These are phyloP conservation scores for Coniochaeta pulveracea DNA, from an alignment of 2,329 filamentous ascomycete genomes.

Conservation along the genomic window DNA sequence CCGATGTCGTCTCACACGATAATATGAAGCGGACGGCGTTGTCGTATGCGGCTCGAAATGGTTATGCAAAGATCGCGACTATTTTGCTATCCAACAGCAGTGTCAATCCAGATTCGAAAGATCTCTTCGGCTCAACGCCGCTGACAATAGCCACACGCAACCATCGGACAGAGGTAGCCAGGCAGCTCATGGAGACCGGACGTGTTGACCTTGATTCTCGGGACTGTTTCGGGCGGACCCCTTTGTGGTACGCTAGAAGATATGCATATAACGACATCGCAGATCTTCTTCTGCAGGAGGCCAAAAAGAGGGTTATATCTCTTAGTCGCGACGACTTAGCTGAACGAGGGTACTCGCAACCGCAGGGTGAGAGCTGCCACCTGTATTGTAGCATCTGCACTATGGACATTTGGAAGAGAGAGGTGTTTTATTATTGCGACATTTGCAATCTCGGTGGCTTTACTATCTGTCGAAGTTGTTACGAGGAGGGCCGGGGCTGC, in stretches of 20 bases:
- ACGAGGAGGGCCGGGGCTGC: not conserved
- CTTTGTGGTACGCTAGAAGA: constrained; percentile 1
- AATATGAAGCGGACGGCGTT: too few species aligned
- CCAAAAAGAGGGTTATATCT: not conserved
- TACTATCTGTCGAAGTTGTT: not conserved
- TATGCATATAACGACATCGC: not conserved
- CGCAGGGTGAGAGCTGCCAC: not conserved
- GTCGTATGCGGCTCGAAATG: too few species aligned
- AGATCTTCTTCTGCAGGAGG: not conserved
- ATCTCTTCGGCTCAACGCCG: not conserved
- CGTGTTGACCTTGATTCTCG: not conserved
- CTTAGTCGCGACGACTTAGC: not conserved
- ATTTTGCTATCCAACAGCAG: too few species aligned
- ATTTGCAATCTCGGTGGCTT: not conserved
- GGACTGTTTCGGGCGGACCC: not conserved
- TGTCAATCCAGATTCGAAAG: not conserved
- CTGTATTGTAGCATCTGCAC: not conserved
- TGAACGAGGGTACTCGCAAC: not conserved
- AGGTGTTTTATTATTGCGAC: not conserved
- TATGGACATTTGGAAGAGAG: not conserved
- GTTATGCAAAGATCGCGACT: too few species aligned
- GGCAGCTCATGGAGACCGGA: not conserved
- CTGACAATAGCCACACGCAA: not conserved
- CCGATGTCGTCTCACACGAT: too few species aligned
- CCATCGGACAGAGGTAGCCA: not conserved